Evolutionary conservation across 2,329 filamentous ascomycete genomes (phyloP).

Genomic region (Aspergillus piperis): DNA sequence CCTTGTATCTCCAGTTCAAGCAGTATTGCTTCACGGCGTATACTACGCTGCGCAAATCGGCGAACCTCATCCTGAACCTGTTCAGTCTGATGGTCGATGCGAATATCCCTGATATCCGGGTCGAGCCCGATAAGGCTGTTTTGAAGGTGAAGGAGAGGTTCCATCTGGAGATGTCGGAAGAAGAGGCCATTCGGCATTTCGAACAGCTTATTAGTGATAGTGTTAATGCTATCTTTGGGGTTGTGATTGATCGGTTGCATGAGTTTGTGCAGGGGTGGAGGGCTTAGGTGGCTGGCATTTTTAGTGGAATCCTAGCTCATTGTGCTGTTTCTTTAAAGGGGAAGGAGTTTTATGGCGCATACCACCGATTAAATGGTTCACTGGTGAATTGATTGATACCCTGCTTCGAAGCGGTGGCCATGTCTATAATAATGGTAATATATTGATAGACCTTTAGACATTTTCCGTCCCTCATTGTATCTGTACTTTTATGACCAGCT

Average conservation of each 20-base stretch:
- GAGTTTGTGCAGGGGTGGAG: slow-evolving; percentile 90
- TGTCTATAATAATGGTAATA: slow-evolving; percentile 1
- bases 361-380: too few species aligned
- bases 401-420: slow-evolving; percentile 16
- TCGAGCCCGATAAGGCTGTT: slow-evolving; percentile 91
- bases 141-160: slow-evolving; percentile 94
- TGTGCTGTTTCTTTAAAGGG: too few species aligned
- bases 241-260: slow-evolving; percentile 93
- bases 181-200: slow-evolving; percentile 86
- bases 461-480: neutral
- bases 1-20: slow-evolving; percentile 85
- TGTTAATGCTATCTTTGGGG: slow-evolving; percentile 83
- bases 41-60: slow-evolving; percentile 83
- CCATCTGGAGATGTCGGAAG: slow-evolving; percentile 85
- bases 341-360: too few species aligned
- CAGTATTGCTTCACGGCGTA: slow-evolving; percentile 96
- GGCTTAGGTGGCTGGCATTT: slow-evolving; percentile 48
- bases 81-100: slow-evolving; percentile 98
- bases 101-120: slow-evolving; percentile 90
- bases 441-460: slow-evolving; percentile 10
- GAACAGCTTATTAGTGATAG: slow-evolving; percentile 90
- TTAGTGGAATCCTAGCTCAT: neutral
- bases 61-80: slow-evolving; percentile 87
- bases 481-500: neutral
- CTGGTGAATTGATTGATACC: slow-evolving; percentile 10